Conservation (phyloP, 768 basidiomycete genomes). For the Russula sp. region DNA sequence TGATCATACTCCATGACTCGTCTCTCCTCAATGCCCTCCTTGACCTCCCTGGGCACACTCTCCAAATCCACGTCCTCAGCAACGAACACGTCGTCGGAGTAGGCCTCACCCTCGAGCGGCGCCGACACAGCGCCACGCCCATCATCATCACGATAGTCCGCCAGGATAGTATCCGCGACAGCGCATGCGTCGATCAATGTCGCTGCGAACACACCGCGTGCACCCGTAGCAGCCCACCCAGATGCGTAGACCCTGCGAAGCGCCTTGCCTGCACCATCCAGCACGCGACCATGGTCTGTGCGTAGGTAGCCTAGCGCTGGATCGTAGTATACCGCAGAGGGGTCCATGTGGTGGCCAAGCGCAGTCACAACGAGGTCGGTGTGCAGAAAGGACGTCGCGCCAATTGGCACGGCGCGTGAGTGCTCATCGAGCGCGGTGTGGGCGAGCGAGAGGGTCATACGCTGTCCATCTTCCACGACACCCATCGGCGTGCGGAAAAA, state of each 20-base stretch:
- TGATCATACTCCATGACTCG: constrained; percentile 57
- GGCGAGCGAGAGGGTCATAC: constrained; percentile 52
- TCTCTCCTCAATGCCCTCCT: constrained; percentile 36
- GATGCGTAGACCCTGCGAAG: constrained; percentile 76
- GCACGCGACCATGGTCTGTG: constrained; percentile 45
- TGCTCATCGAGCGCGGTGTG: constrained; percentile 54
- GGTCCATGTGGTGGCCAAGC: constrained; percentile 78
- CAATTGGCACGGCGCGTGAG: constrained; percentile 50
- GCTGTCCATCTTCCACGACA: constrained; percentile 27
- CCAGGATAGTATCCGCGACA: constrained; percentile 64
- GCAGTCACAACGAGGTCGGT: constrained; percentile 85
- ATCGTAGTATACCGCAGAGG: constrained; percentile 54
- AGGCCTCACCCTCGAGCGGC: neutral
- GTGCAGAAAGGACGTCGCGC: constrained; percentile 41
- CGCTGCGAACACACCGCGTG: constrained; percentile 83
- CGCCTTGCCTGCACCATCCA: constrained; percentile 32
- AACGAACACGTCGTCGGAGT: constrained; percentile 24
- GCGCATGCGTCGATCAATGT: constrained; percentile 92
- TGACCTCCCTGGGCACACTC: constrained; percentile 18
- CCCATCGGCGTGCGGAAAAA: constrained; percentile 27
- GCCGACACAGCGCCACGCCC: constrained; percentile 3
- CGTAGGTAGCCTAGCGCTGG: constrained; percentile 49
- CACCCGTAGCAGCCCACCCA: constrained; percentile 91
- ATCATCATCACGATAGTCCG: constrained; percentile 41
- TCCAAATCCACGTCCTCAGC: constrained; percentile 37